These are phyloP conservation scores for Metschnikowia kunwiensis DNA, from an alignment of 805 yeast species.

Conservation along the genomic window DNA sequence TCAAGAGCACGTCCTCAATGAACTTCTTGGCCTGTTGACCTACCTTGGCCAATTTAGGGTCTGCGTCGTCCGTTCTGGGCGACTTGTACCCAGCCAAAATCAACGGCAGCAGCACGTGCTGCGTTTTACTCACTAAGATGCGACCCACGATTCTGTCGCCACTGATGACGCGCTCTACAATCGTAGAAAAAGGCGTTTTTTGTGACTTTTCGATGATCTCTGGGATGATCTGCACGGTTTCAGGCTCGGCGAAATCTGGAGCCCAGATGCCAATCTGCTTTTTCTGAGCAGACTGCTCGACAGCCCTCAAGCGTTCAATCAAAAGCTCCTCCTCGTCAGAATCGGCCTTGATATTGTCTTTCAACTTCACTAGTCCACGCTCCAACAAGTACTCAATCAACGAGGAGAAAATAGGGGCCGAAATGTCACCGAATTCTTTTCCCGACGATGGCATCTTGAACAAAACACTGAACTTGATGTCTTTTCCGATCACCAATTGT, in stretches of 20 bases:
- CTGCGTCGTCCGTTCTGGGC: slow-evolving; percentile 59
- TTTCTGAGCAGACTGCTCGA: slow-evolving; percentile 51
- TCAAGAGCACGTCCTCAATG: slow-evolving; percentile 62
- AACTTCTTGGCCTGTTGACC: slow-evolving; percentile 65
- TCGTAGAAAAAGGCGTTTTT: slow-evolving; percentile 46
- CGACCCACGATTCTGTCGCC: slow-evolving; percentile 78
- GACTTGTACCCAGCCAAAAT: slow-evolving; percentile 70
- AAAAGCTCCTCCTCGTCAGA: slow-evolving; percentile 43
- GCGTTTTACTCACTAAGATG: slow-evolving; percentile 43
- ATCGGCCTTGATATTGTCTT: slow-evolving; percentile 44
- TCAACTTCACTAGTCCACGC: slow-evolving; percentile 61
- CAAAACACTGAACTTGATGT: slow-evolving; percentile 54
- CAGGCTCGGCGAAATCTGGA: slow-evolving; percentile 18
- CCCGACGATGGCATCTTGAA: slow-evolving; percentile 49
- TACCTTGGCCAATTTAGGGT: slow-evolving; percentile 30
- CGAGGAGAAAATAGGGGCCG: slow-evolving; percentile 60
- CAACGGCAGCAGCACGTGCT: slow-evolving; percentile 58
- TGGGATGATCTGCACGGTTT: slow-evolving; percentile 28
- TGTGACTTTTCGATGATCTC: slow-evolving; percentile 35
- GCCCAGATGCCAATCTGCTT: slow-evolving; percentile 59
- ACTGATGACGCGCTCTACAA: slow-evolving; percentile 71
- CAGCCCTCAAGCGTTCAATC: slow-evolving; percentile 32
- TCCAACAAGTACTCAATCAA: slow-evolving; percentile 53
- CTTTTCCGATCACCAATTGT: slow-evolving; percentile 60
- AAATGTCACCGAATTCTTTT: slow-evolving; percentile 70